Base-by-base conservation (phyloP, 2,329 filamentous ascomycete species). In the Didymella pinodella region DNA sequence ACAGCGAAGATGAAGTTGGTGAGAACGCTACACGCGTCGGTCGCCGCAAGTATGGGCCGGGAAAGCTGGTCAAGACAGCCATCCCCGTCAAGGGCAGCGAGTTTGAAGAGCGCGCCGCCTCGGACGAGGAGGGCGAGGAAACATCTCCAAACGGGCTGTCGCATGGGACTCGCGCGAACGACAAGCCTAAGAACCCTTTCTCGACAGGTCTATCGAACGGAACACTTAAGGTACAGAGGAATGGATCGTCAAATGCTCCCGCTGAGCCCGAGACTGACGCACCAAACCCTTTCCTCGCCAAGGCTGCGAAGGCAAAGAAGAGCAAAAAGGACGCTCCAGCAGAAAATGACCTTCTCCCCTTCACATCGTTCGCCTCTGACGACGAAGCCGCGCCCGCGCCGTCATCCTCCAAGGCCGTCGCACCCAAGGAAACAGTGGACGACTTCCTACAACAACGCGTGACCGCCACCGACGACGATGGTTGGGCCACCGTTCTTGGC, bases 31-130 rank as follows among this genome's bases (percentile, higher is more conserved):
- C 80, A 3, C 82, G 89, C 59, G 80, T 89, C 49, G 93, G 93
- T 12, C 88, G 94, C 61, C 84, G 87, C 63, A 85, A 84, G 48
- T 94, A 88, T 68, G 90, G 90, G 25, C 85, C 84, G n/a, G 73
- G 71, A 36, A 64, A 66, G 22, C 70, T 70, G 28, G 61, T 62
- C 48, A 68, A 74, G 18, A 68, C 77, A 11, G 70, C 68, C 44
- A 71, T 69, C 34, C 62, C 74, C 49, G 65, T 69, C 4, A 67
- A 69, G 32, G 72, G 77, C 48, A 83, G 81, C 61, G 87, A 89
- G 64, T 86, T 89, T 54, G 87, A 90, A 70, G 87, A 88, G 65
- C 80, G 79, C n/a, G 72, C 78, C 25, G 80, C 69, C 22, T 87
- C 84, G 2, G 86, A 75, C 57, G 74, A 79, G 4, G 76, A 80